A percentile compares a stretch with the other conserved stretches of the same genome.
Evolutionary conservation across 2,329 filamentous ascomycete genomes (phyloP).

Genomic region (Diaporthe ilicicola): DNA sequence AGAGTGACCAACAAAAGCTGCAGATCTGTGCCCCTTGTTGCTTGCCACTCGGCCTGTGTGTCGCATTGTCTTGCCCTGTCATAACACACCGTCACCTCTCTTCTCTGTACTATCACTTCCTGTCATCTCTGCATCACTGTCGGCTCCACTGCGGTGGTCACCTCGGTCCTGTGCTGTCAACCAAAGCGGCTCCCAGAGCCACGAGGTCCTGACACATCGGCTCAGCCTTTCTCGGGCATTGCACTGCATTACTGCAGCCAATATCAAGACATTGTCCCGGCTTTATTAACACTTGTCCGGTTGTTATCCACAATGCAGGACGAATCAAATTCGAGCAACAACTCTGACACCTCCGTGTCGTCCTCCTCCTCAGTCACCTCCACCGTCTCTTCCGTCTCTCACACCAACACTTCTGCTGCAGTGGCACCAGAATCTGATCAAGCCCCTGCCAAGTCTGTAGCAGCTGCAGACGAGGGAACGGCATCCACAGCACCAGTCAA

Average conservation of each 20-base stretch:
- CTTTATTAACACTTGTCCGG: constrained; percentile 3
- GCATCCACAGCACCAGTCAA: background rate
- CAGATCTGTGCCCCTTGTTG: background rate
- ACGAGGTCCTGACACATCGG: background rate
- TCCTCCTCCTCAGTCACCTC: constrained; percentile 10
- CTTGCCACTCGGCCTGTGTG: background rate
- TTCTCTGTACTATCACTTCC: background rate
- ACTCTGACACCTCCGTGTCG: constrained; percentile 9
- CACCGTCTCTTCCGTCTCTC: constrained; percentile 4
- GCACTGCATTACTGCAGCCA: background rate
- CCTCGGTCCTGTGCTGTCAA: background rate
- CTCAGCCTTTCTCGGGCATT: background rate
- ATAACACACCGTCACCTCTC: background rate
- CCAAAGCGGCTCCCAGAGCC: background rate
- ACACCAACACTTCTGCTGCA: background rate
- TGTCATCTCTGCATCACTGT: background rate
- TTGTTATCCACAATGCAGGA: constrained; percentile 9
- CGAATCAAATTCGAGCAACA: background rate
- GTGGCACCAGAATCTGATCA: background rate
- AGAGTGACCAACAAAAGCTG: background rate
- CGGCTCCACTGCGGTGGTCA: background rate
- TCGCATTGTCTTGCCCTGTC: background rate
- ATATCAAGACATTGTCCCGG: background rate
- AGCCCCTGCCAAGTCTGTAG: background rate
- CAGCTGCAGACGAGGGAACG: background rate